phyloP scores from a whole-genome alignment of 345 rosid species.

The Boechera divaricarpa region DNA sequence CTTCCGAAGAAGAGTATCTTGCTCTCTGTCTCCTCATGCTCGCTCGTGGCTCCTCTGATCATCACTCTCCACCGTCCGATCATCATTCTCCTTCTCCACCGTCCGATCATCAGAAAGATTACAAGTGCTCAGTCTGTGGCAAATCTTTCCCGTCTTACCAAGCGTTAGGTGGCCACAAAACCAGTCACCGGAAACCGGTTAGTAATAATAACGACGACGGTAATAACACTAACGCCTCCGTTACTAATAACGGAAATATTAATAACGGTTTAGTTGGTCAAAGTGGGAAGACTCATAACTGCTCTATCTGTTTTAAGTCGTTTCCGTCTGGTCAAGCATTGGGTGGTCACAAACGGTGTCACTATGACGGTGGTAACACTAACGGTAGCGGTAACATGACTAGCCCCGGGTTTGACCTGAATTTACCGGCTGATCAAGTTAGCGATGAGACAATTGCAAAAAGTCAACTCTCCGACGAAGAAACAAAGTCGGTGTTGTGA shows the following conservation, averaged over 20 bases:
- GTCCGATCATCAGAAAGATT: constrained; percentile 29
- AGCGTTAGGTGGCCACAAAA: constrained; percentile 69
- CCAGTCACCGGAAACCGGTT: constrained; percentile 61
- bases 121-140: constrained; percentile 58
- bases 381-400: constrained; percentile 18
- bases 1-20: constrained; percentile 55
- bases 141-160: constrained; percentile 59
- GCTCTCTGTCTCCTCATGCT: constrained; percentile 67
- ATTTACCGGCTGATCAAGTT: constrained; percentile 57
- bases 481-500: constrained; percentile 29
- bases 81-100: constrained; percentile 25
- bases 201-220: constrained; percentile 29
- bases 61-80: constrained; percentile 33
- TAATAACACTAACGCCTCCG: constrained; percentile 30
- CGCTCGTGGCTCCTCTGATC: constrained; percentile 49
- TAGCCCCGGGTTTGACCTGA: constrained; percentile 61
- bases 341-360: constrained; percentile 94
- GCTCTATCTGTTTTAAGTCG: constrained; percentile 78
- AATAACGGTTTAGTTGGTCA: constrained; percentile 34
- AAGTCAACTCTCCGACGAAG: constrained; percentile 44
- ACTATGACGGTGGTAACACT: constrained; percentile 63
- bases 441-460: constrained; percentile 24
- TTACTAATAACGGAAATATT: constrained; percentile 34
- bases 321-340: constrained; percentile 88
- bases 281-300: constrained; percentile 66